Evolutionary conservation across 1,284 basidiomycete genomes (phyloP).

Genomic region (Lentinula novae-zelandiae): DNA sequence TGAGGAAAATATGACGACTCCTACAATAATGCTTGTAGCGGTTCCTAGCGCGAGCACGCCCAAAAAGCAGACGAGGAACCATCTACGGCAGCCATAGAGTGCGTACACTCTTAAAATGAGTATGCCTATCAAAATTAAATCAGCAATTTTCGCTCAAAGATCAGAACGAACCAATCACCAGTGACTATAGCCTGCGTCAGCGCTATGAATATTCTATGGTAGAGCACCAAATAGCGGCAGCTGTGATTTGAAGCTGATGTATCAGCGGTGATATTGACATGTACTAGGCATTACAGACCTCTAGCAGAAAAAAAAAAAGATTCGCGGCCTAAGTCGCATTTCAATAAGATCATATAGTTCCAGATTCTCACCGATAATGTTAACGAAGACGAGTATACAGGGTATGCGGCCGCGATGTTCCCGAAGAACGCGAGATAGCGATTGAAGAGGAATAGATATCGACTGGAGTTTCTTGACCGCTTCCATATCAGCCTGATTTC

Average conservation of each 20-base stretch:
- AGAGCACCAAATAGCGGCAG: background rate
- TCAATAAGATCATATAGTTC: background rate
- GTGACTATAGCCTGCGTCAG: background rate
- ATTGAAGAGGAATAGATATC: conserved; percentile 8
- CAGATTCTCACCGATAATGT: background rate
- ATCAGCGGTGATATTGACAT: background rate
- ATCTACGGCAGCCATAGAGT: background rate
- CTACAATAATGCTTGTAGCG: background rate
- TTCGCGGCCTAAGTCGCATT: background rate
- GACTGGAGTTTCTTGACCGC: background rate
- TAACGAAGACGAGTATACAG: background rate
- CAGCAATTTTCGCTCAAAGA: background rate
- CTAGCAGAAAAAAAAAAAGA: background rate
- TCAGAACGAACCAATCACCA: background rate
- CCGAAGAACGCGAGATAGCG: conserved; percentile 10
- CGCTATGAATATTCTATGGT: background rate
- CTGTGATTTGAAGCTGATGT: background rate
- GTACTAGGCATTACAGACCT: background rate
- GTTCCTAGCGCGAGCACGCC: background rate
- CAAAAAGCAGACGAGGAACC: conserved; percentile 1
- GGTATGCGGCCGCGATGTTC: background rate
- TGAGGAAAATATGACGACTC: background rate
- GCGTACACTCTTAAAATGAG: conserved; percentile 3
- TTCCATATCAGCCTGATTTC: conserved; percentile 6
- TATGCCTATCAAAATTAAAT: background rate